A percentile compares a stretch with the other conserved stretches of the same genome.
These are phyloP conservation scores for Coprinopsis strossmayeri DNA, from an alignment of 768 basidiomycete genomes.

Conservation along the genomic window DNA sequence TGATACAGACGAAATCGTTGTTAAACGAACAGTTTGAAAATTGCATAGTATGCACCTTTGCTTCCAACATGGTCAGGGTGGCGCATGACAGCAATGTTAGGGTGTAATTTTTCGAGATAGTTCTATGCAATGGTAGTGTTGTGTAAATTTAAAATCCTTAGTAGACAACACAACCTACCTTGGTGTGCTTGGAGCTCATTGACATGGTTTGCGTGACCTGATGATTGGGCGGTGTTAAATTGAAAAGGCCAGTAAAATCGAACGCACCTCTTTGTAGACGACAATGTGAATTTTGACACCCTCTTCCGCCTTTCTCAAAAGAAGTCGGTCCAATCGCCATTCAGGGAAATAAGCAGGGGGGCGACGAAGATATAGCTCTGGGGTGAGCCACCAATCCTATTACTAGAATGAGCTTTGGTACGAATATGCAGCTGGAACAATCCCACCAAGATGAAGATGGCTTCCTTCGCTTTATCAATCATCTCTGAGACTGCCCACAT, in stretches of 20 bases:
- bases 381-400: slow-evolving; percentile 91
- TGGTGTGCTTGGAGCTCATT: slow-evolving; percentile 84
- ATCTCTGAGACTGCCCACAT: slow-evolving; percentile 93
- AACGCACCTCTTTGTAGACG: slow-evolving; percentile 84
- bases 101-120: slow-evolving; percentile 74
- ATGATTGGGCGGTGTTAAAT: background rate
- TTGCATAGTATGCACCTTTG: slow-evolving; percentile 37
- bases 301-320: slow-evolving; percentile 83
- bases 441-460: slow-evolving; percentile 77
- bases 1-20: slow-evolving; percentile 16
- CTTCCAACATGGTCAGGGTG: slow-evolving; percentile 88
- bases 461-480: slow-evolving; percentile 74
- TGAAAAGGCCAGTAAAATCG: background rate
- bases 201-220: slow-evolving; percentile 88
- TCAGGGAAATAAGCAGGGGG: slow-evolving; percentile 81
- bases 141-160: background rate
- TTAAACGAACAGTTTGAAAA: background rate
- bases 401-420: background rate
- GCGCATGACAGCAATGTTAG: slow-evolving; percentile 83
- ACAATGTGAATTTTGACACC: slow-evolving; percentile 90
- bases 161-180: slow-evolving; percentile 26
- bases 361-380: slow-evolving; percentile 90
- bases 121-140: slow-evolving; percentile 33
- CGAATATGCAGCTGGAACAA: background rate
- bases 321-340: slow-evolving; percentile 82